These are phyloP conservation scores for Uncinocarpus reesii DNA, from an alignment of 2,329 filamentous ascomycete species.

Conservation along the genomic window DNA sequence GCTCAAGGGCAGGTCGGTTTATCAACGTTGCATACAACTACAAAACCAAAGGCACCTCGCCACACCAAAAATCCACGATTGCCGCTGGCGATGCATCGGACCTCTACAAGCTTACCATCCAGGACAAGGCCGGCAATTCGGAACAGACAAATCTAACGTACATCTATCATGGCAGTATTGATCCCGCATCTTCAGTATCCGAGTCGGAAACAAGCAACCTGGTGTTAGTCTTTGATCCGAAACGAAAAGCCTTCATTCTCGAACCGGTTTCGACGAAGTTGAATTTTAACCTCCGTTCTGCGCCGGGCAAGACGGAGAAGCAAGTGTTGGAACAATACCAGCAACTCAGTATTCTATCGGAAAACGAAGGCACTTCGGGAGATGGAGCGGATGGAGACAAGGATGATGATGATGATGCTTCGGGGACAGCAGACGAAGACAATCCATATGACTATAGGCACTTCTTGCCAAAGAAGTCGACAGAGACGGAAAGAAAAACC, in stretches of 20 bases:
- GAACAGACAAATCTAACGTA: conserved; percentile 32
- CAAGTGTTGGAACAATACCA: conserved; percentile 57
- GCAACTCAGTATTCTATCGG: conserved; percentile 45
- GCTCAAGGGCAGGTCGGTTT: conserved; percentile 20
- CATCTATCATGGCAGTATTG: conserved; percentile 34
- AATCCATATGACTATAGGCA: conserved; percentile 43
- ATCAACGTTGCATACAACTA: conserved; percentile 40
- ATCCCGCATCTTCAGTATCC: conserved; percentile 25
- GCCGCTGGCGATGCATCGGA: conserved; percentile 27
- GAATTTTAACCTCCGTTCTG: conserved; percentile 71
- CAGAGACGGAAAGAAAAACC: conserved; percentile 27
- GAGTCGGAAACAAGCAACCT: conserved; percentile 28
- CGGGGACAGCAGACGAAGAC: conserved; percentile 30
- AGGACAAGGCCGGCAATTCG: conserved; percentile 33
- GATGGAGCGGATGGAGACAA: conserved; percentile 27
- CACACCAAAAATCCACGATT: conserved; percentile 32
- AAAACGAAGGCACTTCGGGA: conserved; percentile 28
- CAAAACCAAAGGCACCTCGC: conserved; percentile 35
- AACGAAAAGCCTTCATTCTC: conserved; percentile 65
- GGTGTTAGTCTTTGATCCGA: conserved; percentile 63
- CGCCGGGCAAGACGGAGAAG: conserved; percentile 55
- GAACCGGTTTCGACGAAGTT: conserved; percentile 73
- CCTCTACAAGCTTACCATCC: conserved; percentile 34
- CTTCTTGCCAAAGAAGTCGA: conserved; percentile 37
- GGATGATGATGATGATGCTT: conserved; percentile 33